phyloP scores from a whole-genome alignment of 2,329 filamentous ascomycete genomes.

The Cladosporium sp. region DNA sequence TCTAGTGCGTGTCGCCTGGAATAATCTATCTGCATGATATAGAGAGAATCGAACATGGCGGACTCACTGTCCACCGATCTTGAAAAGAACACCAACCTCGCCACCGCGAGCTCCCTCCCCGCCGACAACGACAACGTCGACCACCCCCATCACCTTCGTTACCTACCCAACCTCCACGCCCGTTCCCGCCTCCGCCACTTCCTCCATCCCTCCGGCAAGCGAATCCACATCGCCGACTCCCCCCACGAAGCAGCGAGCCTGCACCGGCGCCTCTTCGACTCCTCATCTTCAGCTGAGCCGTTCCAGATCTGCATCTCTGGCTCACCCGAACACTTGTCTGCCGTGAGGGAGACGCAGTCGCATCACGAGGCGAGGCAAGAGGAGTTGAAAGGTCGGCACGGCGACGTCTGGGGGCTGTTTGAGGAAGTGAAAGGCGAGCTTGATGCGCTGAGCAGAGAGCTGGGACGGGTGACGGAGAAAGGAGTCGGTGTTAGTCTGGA shows the following conservation, averaged over 20 bases:
- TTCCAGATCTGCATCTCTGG: constrained; percentile 59
- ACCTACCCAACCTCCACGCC: constrained; percentile 1
- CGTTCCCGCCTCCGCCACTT: constrained; percentile 47
- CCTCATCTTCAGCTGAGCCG: constrained; percentile 18
- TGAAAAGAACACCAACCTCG: neutral
- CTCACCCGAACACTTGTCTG: constrained; percentile 47
- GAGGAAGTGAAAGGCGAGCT: constrained; percentile 53
- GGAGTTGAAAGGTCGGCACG: constrained; percentile 47
- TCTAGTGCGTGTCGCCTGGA: no score
- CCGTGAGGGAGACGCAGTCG: constrained; percentile 48
- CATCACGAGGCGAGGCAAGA: constrained; percentile 51
- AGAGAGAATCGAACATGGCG: neutral
- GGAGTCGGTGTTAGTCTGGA: constrained; percentile 53
- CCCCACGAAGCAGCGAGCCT: constrained; percentile 53
- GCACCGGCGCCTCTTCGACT: constrained; percentile 39
- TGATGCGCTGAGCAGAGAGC: constrained; percentile 48
- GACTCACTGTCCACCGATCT: neutral
- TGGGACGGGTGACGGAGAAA: constrained; percentile 53
- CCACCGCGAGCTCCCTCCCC: neutral
- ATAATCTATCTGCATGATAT: no score
- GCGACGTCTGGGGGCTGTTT: constrained; percentile 52
- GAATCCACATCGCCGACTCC: constrained; percentile 52
- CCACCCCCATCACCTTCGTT: neutral
- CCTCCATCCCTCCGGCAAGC: constrained; percentile 51
- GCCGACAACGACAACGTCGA: neutral